phyloP scores from a whole-genome alignment of 345 rosid species.

The Euphorbia tirucalli region DNA sequence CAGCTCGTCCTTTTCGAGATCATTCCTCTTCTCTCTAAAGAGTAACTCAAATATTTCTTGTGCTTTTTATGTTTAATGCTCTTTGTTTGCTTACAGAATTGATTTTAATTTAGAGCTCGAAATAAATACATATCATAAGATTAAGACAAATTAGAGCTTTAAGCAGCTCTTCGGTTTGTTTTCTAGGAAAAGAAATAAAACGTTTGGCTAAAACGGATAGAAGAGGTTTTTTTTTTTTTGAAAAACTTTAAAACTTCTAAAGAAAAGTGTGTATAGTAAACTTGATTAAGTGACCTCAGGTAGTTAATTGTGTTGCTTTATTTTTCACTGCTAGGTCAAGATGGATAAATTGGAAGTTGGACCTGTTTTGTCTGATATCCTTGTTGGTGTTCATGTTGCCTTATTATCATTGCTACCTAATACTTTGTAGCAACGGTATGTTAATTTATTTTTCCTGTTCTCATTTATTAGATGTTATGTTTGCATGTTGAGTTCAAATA shows the following conservation, averaged over 20 bases:
- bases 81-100: not conserved
- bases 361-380: conserved; percentile 83
- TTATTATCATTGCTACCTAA: conserved; percentile 93
- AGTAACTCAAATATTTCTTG: conserved; percentile 30
- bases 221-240: not conserved
- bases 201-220: not conserved
- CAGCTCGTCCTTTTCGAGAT: conserved; percentile 97
- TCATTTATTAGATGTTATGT: not conserved
- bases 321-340: conserved; percentile 58
- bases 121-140: not conserved
- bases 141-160: not conserved
- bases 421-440: conserved; percentile 89
- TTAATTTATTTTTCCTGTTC: conserved; percentile 7
- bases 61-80: not conserved
- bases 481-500: not conserved
- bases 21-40: conserved; percentile 86
- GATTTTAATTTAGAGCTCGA: not conserved
- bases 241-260: not conserved
- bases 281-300: not conserved
- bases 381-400: conserved; percentile 92
- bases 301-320: not conserved
- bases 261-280: not conserved
- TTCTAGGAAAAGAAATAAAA: not conserved
- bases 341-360: conserved; percentile 96
- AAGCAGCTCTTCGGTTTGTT: not conserved